Evolutionary conservation across 2,329 filamentous ascomycete species (phyloP).

Genomic region (Leptographium flavum): DNA sequence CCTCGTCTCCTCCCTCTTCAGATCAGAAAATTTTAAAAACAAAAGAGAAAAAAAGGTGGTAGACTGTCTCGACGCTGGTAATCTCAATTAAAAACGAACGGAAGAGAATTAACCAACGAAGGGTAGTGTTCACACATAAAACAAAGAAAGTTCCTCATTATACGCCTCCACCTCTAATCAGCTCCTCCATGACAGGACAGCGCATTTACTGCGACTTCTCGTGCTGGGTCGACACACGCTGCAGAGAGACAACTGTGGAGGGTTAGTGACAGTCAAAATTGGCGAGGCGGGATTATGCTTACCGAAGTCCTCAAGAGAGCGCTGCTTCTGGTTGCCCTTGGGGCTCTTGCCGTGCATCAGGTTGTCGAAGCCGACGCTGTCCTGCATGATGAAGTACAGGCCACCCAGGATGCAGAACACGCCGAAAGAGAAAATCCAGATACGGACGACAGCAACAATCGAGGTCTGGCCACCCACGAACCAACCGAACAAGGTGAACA

Average conservation of each 20-base stretch:
- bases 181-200: slow-evolving; percentile 15
- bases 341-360: slow-evolving; percentile 82
- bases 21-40: slow-evolving; percentile 20
- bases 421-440: slow-evolving; percentile 86
- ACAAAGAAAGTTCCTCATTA: slow-evolving; percentile 11
- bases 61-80: slow-evolving; percentile 3
- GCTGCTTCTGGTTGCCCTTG: slow-evolving; percentile 70
- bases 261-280: background rate
- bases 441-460: slow-evolving; percentile 72
- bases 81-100: background rate
- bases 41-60: slow-evolving; percentile 17
- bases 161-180: slow-evolving; percentile 13
- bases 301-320: slow-evolving; percentile 81
- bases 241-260: slow-evolving; percentile 66
- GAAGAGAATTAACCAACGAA: slow-evolving; percentile 1
- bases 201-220: slow-evolving; percentile 61
- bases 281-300: slow-evolving; percentile 26
- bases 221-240: slow-evolving; percentile 83
- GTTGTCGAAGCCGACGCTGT: slow-evolving; percentile 72
- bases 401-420: slow-evolving; percentile 65
- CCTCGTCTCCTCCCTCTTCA: slow-evolving; percentile 12
- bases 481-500: slow-evolving; percentile 77
- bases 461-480: slow-evolving; percentile 53
- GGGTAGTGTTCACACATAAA: slow-evolving; percentile 6
- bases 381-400: slow-evolving; percentile 68